phyloP scores from a whole-genome alignment of 768 basidiomycete genomes.

The Trametes maxima region DNA sequence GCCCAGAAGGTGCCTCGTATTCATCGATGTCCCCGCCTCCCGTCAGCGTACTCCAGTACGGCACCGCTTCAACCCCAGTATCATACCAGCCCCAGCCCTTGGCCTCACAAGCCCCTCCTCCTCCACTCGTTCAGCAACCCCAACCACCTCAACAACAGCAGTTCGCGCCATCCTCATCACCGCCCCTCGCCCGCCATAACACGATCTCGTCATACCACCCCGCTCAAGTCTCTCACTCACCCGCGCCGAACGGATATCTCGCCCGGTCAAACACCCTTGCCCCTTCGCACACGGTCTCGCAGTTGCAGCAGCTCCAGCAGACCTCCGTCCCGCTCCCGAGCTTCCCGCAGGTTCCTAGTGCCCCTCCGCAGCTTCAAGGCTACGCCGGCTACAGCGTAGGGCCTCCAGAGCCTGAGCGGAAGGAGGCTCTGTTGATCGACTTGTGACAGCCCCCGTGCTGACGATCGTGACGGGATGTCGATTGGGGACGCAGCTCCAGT shows the following conservation, averaged over 20 bases:
- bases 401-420: conserved; percentile 59
- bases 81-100: conserved; percentile 20
- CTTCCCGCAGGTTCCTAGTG: conserved; percentile 69
- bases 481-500: neutral
- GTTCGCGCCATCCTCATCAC: conserved; percentile 20
- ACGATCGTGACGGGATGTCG: neutral
- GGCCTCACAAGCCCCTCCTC: conserved; percentile 22
- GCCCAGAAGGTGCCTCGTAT: conserved; percentile 10
- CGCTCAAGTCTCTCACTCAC: conserved; percentile 18
- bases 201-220: conserved; percentile 31
- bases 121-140: conserved; percentile 25
- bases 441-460: conserved; percentile 26
- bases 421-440: conserved; percentile 58
- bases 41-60: conserved; percentile 21
- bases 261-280: conserved; percentile 33
- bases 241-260: conserved; percentile 25
- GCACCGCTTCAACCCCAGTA: conserved; percentile 17
- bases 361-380: conserved; percentile 46
- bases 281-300: conserved; percentile 32
- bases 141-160: conserved; percentile 32
- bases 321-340: conserved; percentile 46
- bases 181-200: conserved; percentile 29
- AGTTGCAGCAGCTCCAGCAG: conserved; percentile 31
- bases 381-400: conserved; percentile 54
- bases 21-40: conserved; percentile 15